Evolutionary conservation across 75 land plant species (phyloP).

Genomic region (Pinus albicaulis): DNA sequence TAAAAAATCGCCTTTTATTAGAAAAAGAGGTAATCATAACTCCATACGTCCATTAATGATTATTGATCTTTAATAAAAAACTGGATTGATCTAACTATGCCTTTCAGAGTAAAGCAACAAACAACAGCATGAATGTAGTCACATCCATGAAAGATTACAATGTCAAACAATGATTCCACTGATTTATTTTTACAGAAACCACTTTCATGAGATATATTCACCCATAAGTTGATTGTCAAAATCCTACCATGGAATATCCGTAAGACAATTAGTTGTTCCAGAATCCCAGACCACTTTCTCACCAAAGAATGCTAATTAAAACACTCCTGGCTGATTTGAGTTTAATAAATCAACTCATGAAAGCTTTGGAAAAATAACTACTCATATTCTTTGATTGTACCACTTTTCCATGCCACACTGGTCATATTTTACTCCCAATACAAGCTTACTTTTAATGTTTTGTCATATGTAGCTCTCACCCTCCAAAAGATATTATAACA

Average conservation of each 20-base stretch:
- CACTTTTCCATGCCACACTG: not conserved
- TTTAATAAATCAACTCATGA: not conserved
- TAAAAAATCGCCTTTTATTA: not conserved
- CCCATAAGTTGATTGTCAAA: not conserved
- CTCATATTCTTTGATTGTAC: not conserved
- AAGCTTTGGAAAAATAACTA: not conserved
- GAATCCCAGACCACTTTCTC: not conserved
- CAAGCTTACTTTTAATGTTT: not conserved
- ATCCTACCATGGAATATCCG: not conserved
- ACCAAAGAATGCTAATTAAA: not conserved
- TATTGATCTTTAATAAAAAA: not conserved
- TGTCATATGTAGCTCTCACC: not conserved
- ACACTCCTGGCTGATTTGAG: not conserved
- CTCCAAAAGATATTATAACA: not conserved
- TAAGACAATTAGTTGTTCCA: not conserved
- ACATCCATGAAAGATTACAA: not conserved
- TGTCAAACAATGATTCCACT: not conserved
- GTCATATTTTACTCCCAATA: not conserved
- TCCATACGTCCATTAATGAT: not conserved
- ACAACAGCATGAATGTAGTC: not conserved
- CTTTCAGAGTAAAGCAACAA: not conserved
- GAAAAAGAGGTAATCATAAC: not conserved
- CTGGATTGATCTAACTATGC: not conserved
- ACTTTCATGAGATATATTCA: not conserved
- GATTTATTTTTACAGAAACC: not conserved